Conservation (phyloP, 805 yeast genomes). For the Trichomonascus vanleenenianus region DNA sequence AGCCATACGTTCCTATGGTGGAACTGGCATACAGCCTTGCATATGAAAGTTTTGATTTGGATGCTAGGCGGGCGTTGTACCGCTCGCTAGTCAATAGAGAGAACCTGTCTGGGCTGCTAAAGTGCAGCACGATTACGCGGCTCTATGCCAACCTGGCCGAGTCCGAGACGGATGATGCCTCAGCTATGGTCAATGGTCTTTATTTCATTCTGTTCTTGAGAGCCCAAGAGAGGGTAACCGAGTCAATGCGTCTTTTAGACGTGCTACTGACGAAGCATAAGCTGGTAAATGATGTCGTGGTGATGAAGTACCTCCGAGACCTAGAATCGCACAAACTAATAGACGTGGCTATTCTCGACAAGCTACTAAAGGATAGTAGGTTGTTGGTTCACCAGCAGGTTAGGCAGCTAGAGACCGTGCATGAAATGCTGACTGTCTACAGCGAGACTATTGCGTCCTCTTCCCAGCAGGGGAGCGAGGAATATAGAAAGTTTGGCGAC, state of each 20-base stretch:
- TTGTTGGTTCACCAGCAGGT: neutral
- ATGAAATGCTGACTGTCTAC: neutral
- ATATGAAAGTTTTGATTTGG: no score
- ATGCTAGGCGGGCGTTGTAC: conserved; percentile 7
- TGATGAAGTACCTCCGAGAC: neutral
- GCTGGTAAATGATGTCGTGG: neutral
- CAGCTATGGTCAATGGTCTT: conserved; percentile 18
- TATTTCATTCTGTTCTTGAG: conserved; percentile 18
- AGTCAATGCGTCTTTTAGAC: conserved; percentile 16
- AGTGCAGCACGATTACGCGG: conserved; percentile 9
- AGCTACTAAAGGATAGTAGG: no score
- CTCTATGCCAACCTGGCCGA: conserved; percentile 16
- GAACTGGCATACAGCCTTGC: conserved; percentile 3
- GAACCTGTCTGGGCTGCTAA: conserved; percentile 9
- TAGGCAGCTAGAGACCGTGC: neutral
- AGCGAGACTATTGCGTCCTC: neutral
- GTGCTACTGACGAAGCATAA: neutral
- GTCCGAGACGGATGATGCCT: conserved; percentile 6
- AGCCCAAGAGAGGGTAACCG: conserved; percentile 11
- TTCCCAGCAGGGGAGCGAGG: neutral
- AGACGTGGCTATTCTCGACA: neutral
- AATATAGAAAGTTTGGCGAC: neutral
- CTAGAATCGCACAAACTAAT: neutral
- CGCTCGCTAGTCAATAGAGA: conserved; percentile 8
- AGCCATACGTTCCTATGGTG: conserved; percentile 14